phyloP scores from a whole-genome alignment of 441 rosid species.

The Bruguiera hainesii region DNA sequence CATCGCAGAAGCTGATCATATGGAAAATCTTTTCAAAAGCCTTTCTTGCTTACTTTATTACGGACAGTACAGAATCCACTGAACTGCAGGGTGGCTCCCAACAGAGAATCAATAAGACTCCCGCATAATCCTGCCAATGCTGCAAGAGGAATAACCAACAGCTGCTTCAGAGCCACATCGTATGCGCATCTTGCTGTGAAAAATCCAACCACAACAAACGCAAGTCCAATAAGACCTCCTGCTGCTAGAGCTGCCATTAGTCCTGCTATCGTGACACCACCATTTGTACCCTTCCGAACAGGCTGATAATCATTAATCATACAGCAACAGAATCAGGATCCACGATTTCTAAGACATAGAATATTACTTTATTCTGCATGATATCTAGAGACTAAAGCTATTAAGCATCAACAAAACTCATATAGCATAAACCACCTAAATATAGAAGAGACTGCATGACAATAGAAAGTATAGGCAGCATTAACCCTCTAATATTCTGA shows the following conservation, averaged over 20 bases:
- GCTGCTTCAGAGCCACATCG: conserved; percentile 61
- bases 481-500: not conserved
- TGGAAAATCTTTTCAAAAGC: not conserved
- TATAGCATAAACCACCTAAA: not conserved
- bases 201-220: conserved; percentile 60
- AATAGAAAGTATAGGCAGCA: not conserved
- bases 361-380: conserved; percentile 8
- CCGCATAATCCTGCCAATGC: conserved; percentile 74
- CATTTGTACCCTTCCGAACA: conserved; percentile 86
- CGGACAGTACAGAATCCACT: conserved; percentile 92
- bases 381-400: conserved; percentile 1
- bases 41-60: conserved; percentile 52
- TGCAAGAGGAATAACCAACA: conserved; percentile 65
- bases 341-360: conserved; percentile 1
- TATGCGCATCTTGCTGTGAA: conserved; percentile 56
- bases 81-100: conserved; percentile 91
- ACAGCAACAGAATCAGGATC: conserved; percentile 18
- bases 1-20: not conserved
- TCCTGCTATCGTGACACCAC: conserved; percentile 81
- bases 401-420: not conserved
- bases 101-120: conserved; percentile 73
- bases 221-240: conserved; percentile 64
- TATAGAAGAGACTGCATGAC: not conserved
- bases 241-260: conserved; percentile 80
- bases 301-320: conserved; percentile 42